Base-by-base conservation (phyloP, 2,329 filamentous ascomycete species). In the Arthrinium puccinioides region DNA sequence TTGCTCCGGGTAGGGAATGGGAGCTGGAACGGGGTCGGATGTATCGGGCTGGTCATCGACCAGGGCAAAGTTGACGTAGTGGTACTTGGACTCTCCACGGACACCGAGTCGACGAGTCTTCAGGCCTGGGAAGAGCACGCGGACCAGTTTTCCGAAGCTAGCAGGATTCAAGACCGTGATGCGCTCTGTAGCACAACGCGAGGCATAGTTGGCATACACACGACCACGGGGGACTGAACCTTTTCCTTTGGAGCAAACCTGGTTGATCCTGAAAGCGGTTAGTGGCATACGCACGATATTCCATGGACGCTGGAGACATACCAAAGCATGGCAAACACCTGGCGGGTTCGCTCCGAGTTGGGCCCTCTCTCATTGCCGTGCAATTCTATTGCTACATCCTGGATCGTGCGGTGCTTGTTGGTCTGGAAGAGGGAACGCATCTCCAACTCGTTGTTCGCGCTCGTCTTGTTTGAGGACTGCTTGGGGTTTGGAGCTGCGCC, bases 81-180 rank as follows among this genome's bases (percentile, higher is more conserved):
- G 92, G 59, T 98, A 98, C 59, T 98, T 98, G 11, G 92, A 98
- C 64, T 97, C 90, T 46, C 92, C 92, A 37, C 92, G 80, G 32
- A 97, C 89, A 44, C 92, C 92, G 10, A 98, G 71, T 46, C 92
- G 78, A 41, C 92, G 76, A 21, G 92, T 98, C 62, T 94, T 90
- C 16, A 98, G 82, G 28, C 89, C 90, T 0, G 92, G 90, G 51
- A 97, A 98, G 36, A 98, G 84, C 26, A 98, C 90, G 21, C 92
- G 81, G 23, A 98, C 92, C 29, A 98, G 76, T 62, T 98, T 98
- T 39, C 92, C 92, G 62, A 98, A 98, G 20, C 90, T 97, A 9
- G 92, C 92, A 28, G 92, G 92, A 55, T 98, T 98, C 40, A 98
- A 66, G 9, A 95, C 89, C 1, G 92, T 94, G 26, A 97, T 94